These are phyloP conservation scores for Clonostachys byssicola DNA, from an alignment of 2,329 filamentous ascomycete species.

Conservation along the genomic window DNA sequence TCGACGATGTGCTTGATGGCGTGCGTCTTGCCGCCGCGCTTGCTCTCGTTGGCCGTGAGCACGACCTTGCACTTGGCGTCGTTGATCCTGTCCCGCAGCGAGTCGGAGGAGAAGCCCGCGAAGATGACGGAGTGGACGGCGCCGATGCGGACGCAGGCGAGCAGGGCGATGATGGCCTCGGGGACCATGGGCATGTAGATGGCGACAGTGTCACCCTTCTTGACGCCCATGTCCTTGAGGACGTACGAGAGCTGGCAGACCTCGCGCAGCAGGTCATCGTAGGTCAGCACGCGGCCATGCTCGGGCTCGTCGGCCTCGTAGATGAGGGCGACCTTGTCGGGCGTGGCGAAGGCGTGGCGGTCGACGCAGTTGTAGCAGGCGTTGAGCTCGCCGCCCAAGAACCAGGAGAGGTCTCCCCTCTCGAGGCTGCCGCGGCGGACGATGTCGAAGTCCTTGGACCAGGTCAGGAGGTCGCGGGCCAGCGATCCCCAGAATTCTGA, in stretches of 20 bases:
- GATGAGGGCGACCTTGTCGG: conserved; percentile 91
- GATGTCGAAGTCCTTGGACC: not conserved
- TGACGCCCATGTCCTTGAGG: conserved; percentile 91
- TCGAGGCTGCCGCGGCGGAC: not conserved
- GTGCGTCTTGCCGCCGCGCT: conserved; percentile 95
- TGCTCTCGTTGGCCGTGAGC: conserved; percentile 96
- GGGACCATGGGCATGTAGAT: conserved; percentile 99
- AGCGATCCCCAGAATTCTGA: not conserved
- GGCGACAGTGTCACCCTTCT: conserved; percentile 95
- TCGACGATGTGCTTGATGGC: conserved; percentile 99
- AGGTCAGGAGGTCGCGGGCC: not conserved
- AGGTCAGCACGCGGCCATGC: conserved; percentile 87
- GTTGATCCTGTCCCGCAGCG: conserved; percentile 88
- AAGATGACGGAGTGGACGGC: conserved; percentile 97
- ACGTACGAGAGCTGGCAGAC: conserved; percentile 85
- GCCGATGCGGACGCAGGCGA: conserved; percentile 88
- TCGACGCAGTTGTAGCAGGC: conserved; percentile 98
- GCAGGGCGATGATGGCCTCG: conserved; percentile 84
- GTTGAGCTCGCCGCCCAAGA: conserved; percentile 77
- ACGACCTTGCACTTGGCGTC: conserved; percentile 89
- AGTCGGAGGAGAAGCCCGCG: conserved; percentile 95
- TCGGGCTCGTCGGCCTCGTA: conserved; percentile 93
- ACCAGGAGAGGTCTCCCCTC: not conserved
- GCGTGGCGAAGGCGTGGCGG: conserved; percentile 92
- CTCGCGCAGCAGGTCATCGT: conserved; percentile 87